Conservation (phyloP, 331 rosid genomes). For the Spiraea crenata region DNA sequence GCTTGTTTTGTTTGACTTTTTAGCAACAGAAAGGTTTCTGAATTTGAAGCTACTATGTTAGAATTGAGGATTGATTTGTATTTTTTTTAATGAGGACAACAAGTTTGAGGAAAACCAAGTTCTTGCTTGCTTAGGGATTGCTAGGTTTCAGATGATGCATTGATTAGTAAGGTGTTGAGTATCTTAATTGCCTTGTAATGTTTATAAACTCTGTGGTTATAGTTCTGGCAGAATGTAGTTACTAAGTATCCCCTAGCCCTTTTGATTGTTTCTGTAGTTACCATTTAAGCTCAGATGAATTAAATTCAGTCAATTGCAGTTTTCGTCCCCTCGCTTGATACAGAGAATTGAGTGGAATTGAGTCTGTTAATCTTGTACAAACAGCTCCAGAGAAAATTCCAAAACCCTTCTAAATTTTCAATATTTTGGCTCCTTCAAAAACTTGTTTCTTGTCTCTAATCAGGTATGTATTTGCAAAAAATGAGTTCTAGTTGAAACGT, state of each 20-base stretch:
- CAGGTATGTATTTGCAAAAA: neutral
- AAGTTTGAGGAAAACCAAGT: neutral
- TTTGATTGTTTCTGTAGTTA: neutral
- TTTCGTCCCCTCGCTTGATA: neutral
- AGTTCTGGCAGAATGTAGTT: no score
- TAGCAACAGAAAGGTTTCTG: neutral
- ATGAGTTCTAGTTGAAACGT: neutral
- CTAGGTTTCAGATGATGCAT: neutral
- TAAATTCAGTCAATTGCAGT: neutral
- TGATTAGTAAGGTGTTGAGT: neutral
- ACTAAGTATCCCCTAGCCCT: no score
- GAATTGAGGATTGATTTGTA: no score
- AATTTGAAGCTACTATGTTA: no score
- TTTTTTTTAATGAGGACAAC: no score
- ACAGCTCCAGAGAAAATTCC: neutral
- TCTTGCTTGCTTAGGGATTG: neutral
- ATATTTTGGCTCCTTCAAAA: neutral
- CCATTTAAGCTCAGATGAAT: neutral
- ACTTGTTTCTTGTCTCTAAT: neutral
- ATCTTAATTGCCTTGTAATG: no score
- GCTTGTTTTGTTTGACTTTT: neutral
- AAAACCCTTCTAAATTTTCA: constrained; percentile 2
- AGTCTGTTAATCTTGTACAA: neutral
- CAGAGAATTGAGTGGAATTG: neutral
- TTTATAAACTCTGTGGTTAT: no score